phyloP scores from a whole-genome alignment of 345 rosid genomes.

The Balakata baccata region DNA sequence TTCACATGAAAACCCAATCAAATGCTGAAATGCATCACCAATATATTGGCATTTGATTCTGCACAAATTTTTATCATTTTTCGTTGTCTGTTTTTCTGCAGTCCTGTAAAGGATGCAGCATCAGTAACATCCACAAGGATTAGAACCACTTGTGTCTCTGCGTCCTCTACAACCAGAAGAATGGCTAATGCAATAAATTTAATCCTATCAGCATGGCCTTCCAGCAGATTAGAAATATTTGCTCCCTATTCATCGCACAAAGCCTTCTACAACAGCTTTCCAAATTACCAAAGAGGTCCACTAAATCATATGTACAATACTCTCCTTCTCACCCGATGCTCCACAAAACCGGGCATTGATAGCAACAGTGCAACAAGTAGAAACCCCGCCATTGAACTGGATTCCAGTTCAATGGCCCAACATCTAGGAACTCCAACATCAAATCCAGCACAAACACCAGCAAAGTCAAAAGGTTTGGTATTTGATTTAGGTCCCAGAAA shows the following conservation, averaged over 20 bases:
- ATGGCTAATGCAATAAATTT: slow-evolving; percentile 16
- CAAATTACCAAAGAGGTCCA: slow-evolving; percentile 18
- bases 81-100: background rate
- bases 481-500: slow-evolving; percentile 48
- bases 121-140: slow-evolving; percentile 13
- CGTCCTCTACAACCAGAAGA: slow-evolving; percentile 12
- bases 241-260: slow-evolving; percentile 11
- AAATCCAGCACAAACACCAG: background rate
- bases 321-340: slow-evolving; percentile 44
- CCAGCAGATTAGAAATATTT: slow-evolving; percentile 16
- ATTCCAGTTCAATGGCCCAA: slow-evolving; percentile 13
- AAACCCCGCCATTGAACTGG: slow-evolving; percentile 22
- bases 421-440: slow-evolving; percentile 16
- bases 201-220: slow-evolving; percentile 21
- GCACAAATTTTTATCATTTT: background rate
- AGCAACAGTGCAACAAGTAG: slow-evolving; percentile 30
- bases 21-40: background rate
- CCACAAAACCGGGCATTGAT: slow-evolving; percentile 38
- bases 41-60: slow-evolving; percentile 3
- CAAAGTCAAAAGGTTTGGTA: slow-evolving; percentile 47
- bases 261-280: slow-evolving; percentile 15
- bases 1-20: background rate
- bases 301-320: slow-evolving; percentile 18
- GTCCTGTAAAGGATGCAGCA: slow-evolving; percentile 22
- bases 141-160: slow-evolving; percentile 2